Percentiles rank a stretch among this genome's conserved stretches.
Conservation (phyloP, 108 stramenopile species). For the Epithemia pelagica region DNA sequence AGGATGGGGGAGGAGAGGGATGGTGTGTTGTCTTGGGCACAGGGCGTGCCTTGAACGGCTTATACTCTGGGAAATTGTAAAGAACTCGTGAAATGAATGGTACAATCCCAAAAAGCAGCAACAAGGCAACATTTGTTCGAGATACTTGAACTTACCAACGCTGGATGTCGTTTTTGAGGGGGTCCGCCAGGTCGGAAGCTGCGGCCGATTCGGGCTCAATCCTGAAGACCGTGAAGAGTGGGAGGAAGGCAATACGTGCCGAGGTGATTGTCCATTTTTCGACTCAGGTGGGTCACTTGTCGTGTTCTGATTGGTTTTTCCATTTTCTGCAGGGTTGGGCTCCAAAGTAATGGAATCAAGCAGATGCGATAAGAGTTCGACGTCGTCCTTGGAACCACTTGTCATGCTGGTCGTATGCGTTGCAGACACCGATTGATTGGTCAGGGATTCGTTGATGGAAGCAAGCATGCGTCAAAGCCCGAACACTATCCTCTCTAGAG, state of each 20-base stretch:
- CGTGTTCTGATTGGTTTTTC: too few species aligned
- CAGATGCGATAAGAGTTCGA: background rate
- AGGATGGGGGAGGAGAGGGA: background rate
- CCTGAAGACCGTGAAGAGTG: background rate
- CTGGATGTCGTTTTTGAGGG: background rate
- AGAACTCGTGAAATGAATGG: background rate
- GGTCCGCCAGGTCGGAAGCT: background rate
- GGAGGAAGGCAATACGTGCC: background rate
- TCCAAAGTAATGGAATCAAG: background rate
- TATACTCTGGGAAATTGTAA: background rate
- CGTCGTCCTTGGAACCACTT: background rate
- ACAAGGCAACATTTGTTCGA: background rate
- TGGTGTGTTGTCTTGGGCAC: slow-evolving; percentile 1
- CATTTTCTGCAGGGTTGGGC: too few species aligned
- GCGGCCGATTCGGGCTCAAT: background rate
- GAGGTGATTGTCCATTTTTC: background rate
- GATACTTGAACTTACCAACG: background rate
- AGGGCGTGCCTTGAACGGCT: slow-evolving; percentile 12
- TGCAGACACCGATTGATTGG: background rate
- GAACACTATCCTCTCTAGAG: too few species aligned
- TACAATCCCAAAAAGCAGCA: background rate
- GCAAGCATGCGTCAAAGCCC: background rate
- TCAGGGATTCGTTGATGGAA: background rate
- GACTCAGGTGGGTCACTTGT: too few species aligned
- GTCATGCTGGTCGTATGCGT: background rate